Percentiles rank a stretch among this genome's conserved stretches.
Evolutionary conservation across 2,329 filamentous ascomycete species (phyloP).

Genomic region (Xylaria sp.): DNA sequence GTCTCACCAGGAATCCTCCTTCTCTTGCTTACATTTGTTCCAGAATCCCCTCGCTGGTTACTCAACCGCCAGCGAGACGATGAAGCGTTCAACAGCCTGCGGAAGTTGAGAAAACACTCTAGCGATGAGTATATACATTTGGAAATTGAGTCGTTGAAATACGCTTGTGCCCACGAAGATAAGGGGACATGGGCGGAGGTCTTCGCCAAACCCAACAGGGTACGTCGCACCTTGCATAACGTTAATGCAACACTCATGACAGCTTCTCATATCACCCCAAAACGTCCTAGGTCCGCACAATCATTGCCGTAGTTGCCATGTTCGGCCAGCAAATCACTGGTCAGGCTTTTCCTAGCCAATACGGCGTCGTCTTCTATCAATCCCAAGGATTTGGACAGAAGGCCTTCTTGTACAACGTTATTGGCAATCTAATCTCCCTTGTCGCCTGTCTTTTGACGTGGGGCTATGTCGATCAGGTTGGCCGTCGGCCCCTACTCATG

Average conservation of each 20-base stretch:
- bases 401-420: conserved; percentile 28
- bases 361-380: conserved; percentile 34
- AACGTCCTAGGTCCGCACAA: conserved; percentile 23
- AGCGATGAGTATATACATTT: conserved; percentile 27
- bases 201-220: conserved; percentile 23
- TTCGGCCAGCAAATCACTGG: conserved; percentile 34
- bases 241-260: conserved; percentile 8
- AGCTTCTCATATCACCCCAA: conserved; percentile 12
- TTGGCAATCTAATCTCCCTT: conserved; percentile 24
- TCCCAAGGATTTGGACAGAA: conserved; percentile 29
- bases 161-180: conserved; percentile 23
- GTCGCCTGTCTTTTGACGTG: conserved; percentile 29
- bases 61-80: conserved; percentile 21
- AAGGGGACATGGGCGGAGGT: conserved; percentile 31
- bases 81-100: conserved; percentile 23
- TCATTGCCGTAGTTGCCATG: conserved; percentile 27
- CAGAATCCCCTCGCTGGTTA: conserved; percentile 29
- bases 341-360: conserved; percentile 30
- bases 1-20: conserved; percentile 24
- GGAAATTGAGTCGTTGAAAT: conserved; percentile 29
- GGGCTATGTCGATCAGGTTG: conserved; percentile 29
- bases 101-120: conserved; percentile 16
- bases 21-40: conserved; percentile 21
- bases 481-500: conserved; percentile 30
- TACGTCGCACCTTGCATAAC: conserved; percentile 14